phyloP scores from a whole-genome alignment of 805 yeast species.

The Saitoella complicata region DNA sequence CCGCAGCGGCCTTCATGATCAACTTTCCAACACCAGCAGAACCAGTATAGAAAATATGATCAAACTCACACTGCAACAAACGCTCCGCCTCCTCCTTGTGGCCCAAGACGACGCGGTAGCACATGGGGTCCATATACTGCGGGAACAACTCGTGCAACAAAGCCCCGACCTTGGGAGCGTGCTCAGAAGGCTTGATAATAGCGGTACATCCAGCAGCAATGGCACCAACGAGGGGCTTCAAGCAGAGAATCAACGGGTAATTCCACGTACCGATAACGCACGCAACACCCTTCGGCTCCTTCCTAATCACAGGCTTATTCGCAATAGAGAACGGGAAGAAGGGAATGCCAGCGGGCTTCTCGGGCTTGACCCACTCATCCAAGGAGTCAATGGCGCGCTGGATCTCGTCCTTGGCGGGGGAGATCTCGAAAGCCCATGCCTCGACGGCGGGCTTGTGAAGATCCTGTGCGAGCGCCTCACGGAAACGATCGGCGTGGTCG shows the following conservation, averaged over 20 bases:
- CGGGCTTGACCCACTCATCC: conserved; percentile 44
- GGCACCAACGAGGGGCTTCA: conserved; percentile 61
- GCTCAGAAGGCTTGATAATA: conserved; percentile 60
- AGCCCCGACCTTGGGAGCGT: conserved; percentile 43
- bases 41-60: conserved; percentile 79
- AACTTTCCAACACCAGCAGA: conserved; percentile 58
- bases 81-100: conserved; percentile 45
- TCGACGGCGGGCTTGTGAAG: conserved; percentile 52
- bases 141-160: conserved; percentile 41
- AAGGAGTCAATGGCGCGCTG: conserved; percentile 42
- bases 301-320: conserved; percentile 16
- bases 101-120: conserved; percentile 55
- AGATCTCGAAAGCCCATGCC: conserved; percentile 42
- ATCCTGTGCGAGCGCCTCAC: conserved; percentile 47
- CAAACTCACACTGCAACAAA: conserved; percentile 49
- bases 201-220: conserved; percentile 76
- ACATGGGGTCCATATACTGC: conserved; percentile 37
- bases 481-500: conserved; percentile 39
- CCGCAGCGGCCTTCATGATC: conserved; percentile 69
- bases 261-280: conserved; percentile 68
- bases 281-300: conserved; percentile 41
- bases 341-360: conserved; percentile 15
- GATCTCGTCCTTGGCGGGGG: conserved; percentile 37
- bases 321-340: conserved; percentile 2
- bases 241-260: conserved; percentile 50